These are phyloP conservation scores for Fusarium nodosum DNA, from an alignment of 2,329 filamentous ascomycete genomes.

Conservation along the genomic window DNA sequence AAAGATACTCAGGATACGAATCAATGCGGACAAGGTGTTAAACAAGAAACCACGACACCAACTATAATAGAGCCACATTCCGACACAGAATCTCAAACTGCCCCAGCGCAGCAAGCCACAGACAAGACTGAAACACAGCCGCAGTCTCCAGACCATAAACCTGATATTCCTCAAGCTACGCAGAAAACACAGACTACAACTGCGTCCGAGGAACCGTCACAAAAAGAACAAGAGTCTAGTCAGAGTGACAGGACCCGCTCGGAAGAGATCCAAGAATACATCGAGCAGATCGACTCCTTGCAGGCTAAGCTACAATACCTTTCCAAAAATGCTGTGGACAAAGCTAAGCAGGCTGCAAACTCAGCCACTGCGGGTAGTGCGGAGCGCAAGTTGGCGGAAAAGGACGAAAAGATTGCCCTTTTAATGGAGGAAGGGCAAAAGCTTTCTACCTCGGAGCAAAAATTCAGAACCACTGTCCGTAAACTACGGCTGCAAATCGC, in stretches of 20 bases:
- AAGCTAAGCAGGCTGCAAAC: constrained; percentile 77
- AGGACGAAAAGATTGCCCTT: constrained; percentile 89
- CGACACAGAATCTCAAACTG: constrained; percentile 5
- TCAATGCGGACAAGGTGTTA: constrained; percentile 3
- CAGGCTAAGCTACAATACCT: constrained; percentile 93
- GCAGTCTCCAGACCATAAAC: not conserved
- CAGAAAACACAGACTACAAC: constrained; percentile 12
- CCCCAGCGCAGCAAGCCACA: constrained; percentile 7
- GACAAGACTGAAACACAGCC: constrained; percentile 10
- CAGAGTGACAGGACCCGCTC: constrained; percentile 65
- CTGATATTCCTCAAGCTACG: constrained; percentile 2
- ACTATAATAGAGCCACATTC: constrained; percentile 25
- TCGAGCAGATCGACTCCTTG: constrained; percentile 91
- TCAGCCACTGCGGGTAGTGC: constrained; percentile 72
- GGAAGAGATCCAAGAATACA: constrained; percentile 84
- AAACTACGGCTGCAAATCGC: constrained; percentile 77
- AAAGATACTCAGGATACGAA: constrained; percentile 16
- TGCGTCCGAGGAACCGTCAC: constrained; percentile 1
- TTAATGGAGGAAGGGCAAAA: constrained; percentile 94
- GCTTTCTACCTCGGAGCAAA: constrained; percentile 87
- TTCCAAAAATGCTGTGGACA: constrained; percentile 81
- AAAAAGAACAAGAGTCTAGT: constrained; percentile 42
- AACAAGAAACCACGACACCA: constrained; percentile 7
- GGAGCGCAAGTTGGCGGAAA: constrained; percentile 87
- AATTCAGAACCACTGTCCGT: constrained; percentile 85